Evolutionary conservation across 352 stramenopile genomes (phyloP).

Genomic region (Pythium apleroticum): DNA sequence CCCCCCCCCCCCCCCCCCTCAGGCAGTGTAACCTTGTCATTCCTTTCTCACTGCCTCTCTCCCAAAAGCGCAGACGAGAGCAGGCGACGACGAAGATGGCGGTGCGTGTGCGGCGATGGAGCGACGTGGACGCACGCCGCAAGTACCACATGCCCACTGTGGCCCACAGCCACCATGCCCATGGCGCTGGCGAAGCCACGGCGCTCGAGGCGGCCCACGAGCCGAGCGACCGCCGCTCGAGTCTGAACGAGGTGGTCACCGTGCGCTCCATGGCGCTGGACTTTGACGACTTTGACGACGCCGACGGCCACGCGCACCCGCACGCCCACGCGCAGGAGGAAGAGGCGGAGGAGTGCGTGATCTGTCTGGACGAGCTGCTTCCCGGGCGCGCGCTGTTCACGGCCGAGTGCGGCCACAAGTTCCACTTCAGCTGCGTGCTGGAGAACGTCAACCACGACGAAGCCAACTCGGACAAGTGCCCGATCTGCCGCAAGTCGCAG

Average conservation of each 20-base stretch:
- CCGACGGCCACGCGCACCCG: slow-evolving; percentile 8
- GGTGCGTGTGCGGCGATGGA: slow-evolving; percentile 65
- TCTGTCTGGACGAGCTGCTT: slow-evolving; percentile 78
- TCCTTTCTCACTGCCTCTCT: neutral
- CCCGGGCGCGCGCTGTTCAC: slow-evolving; percentile 75
- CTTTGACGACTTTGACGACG: slow-evolving; percentile 7
- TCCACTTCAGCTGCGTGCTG: slow-evolving; percentile 84
- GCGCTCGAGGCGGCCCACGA: neutral
- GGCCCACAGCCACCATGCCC: neutral
- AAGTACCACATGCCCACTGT: slow-evolving; percentile 19
- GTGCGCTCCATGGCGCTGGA: slow-evolving; percentile 27
- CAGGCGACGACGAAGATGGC: slow-evolving; percentile 8
- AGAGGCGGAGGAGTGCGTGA: slow-evolving; percentile 67
- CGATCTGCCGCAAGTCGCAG: slow-evolving; percentile 85
- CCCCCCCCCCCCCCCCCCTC: too few relatives aligned
- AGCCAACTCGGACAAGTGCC: slow-evolving; percentile 86
- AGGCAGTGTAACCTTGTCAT: neutral
- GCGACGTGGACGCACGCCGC: slow-evolving; percentile 55
- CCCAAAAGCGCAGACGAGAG: neutral
- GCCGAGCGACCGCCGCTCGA: slow-evolving; percentile 24
- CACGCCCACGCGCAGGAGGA: slow-evolving; percentile 14
- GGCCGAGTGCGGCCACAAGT: slow-evolving; percentile 83
- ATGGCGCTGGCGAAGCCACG: slow-evolving; percentile 2
- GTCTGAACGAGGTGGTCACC: slow-evolving; percentile 25
- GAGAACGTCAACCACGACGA: slow-evolving; percentile 91